Conservation (phyloP, 768 basidiomycete species). For the Xanthoconium purpureum region DNA sequence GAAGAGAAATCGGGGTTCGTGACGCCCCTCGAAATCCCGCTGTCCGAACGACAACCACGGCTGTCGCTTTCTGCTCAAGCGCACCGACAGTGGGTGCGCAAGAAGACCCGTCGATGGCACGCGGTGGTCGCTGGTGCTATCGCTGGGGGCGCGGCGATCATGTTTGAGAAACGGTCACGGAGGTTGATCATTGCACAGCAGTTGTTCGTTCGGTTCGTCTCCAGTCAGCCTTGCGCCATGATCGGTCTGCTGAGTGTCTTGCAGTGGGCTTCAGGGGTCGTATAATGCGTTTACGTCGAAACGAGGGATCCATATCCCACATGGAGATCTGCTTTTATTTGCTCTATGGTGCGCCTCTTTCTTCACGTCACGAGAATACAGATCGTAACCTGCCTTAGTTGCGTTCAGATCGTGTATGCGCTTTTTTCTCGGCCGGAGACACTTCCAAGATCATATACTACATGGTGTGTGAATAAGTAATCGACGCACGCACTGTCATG, state of each 20-base stretch:
- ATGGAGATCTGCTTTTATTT: constrained; percentile 84
- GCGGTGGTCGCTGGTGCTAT: constrained; percentile 74
- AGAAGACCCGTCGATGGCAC: constrained; percentile 74
- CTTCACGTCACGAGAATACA: background rate
- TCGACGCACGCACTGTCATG: background rate
- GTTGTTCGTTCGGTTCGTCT: constrained; percentile 71
- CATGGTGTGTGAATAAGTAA: constrained; percentile 49
- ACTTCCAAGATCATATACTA: constrained; percentile 70
- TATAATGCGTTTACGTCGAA: constrained; percentile 76
- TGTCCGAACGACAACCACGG: constrained; percentile 41
- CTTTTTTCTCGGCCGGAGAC: constrained; percentile 80
- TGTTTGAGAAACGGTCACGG: constrained; percentile 70
- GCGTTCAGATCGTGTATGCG: constrained; percentile 82
- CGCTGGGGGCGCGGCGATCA: constrained; percentile 68
- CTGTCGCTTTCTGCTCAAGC: constrained; percentile 63
- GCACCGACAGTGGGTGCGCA: constrained; percentile 60
- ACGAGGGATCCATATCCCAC: constrained; percentile 67
- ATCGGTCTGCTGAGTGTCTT: background rate
- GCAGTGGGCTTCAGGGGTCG: constrained; percentile 83
- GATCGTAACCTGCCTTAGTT: constrained; percentile 40
- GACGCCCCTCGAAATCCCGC: constrained; percentile 15
- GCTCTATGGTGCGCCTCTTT: constrained; percentile 53
- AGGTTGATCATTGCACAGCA: constrained; percentile 77
- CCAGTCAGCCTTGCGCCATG: background rate
- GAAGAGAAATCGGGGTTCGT: constrained; percentile 14